phyloP scores from a whole-genome alignment of 371 early-diverging fungal genomes.

The Mortierella sp. region DNA sequence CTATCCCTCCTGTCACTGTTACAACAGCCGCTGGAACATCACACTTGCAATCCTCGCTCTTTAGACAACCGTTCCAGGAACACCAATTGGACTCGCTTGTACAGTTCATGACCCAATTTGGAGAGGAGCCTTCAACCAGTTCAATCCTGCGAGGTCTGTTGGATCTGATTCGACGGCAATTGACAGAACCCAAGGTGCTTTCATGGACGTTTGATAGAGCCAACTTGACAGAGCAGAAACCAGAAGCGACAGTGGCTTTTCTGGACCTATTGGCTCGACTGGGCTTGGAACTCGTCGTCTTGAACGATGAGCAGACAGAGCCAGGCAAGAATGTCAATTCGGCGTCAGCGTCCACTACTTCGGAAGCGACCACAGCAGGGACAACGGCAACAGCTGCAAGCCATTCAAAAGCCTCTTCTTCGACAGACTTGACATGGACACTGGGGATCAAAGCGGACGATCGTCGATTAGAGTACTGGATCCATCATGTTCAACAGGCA shows the following conservation, averaged over 20 bases:
- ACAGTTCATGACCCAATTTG: constrained; percentile 28
- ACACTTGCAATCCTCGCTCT: constrained; percentile 4
- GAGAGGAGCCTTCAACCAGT: constrained; percentile 34
- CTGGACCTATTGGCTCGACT: constrained; percentile 36
- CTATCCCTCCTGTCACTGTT: background rate
- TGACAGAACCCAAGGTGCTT: constrained; percentile 20
- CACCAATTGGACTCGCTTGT: constrained; percentile 30
- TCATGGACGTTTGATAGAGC: constrained; percentile 47
- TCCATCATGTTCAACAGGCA: constrained; percentile 22
- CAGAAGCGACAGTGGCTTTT: constrained; percentile 36
- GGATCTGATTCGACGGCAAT: constrained; percentile 28
- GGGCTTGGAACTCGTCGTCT: constrained; percentile 19
- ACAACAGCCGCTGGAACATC: too few relatives aligned
- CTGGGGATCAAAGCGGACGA: constrained; percentile 39
- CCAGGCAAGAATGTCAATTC: background rate
- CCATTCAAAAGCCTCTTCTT: background rate
- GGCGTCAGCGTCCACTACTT: background rate
- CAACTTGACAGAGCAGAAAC: constrained; percentile 49
- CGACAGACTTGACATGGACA: constrained; percentile 43
- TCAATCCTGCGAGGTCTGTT: constrained; percentile 38
- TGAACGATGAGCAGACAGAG: background rate
- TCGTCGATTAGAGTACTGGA: constrained; percentile 33
- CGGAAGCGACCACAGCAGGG: constrained; percentile 5
- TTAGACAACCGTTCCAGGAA: constrained; percentile 27
- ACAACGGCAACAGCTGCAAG: background rate